Evolutionary conservation across 2,329 filamentous ascomycete genomes (phyloP).

Genomic region (Geosmithia morbida): DNA sequence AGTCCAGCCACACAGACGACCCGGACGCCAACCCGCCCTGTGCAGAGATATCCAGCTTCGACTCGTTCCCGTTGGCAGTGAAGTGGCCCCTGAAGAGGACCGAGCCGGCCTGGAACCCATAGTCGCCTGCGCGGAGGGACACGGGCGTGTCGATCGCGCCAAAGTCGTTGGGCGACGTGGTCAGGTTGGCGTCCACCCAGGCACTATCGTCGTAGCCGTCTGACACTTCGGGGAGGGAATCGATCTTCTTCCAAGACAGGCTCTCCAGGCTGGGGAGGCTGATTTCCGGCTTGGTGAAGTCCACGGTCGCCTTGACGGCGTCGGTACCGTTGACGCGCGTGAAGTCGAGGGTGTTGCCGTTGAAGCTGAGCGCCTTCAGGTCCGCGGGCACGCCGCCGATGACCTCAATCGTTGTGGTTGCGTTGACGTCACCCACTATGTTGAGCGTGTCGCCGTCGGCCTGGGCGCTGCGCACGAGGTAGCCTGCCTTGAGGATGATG

Average conservation of each 20-base stretch:
- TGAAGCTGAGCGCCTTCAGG: slow-evolving; percentile 7
- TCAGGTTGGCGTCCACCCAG: slow-evolving; percentile 24
- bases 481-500: slow-evolving; percentile 9
- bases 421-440: slow-evolving; percentile 8
- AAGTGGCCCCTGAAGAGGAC: slow-evolving; percentile 56
- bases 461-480: slow-evolving; percentile 8
- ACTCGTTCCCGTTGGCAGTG: slow-evolving; percentile 40
- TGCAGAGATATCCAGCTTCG: slow-evolving; percentile 35
- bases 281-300: slow-evolving; percentile 6
- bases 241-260: slow-evolving; percentile 5
- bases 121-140: slow-evolving; percentile 51
- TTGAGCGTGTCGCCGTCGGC: slow-evolving; percentile 7
- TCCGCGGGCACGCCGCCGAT: slow-evolving; percentile 8
- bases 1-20: slow-evolving; percentile 46
- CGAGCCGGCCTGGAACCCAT: slow-evolving; percentile 53
- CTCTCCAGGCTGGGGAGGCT: slow-evolving; percentile 13
- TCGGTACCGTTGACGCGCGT: slow-evolving; percentile 4
- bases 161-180: slow-evolving; percentile 9
- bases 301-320: slow-evolving; percentile 7
- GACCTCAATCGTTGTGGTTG: slow-evolving; percentile 7
- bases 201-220: slow-evolving; percentile 22
- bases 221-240: slow-evolving; percentile 8
- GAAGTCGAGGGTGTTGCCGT: slow-evolving; percentile 6
- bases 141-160: slow-evolving; percentile 39
- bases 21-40: slow-evolving; percentile 53